A percentile compares a stretch with the other conserved stretches of the same genome.
phyloP scores from a whole-genome alignment of 1,139 yeast genomes.

The Chernovozyma aurita region DNA sequence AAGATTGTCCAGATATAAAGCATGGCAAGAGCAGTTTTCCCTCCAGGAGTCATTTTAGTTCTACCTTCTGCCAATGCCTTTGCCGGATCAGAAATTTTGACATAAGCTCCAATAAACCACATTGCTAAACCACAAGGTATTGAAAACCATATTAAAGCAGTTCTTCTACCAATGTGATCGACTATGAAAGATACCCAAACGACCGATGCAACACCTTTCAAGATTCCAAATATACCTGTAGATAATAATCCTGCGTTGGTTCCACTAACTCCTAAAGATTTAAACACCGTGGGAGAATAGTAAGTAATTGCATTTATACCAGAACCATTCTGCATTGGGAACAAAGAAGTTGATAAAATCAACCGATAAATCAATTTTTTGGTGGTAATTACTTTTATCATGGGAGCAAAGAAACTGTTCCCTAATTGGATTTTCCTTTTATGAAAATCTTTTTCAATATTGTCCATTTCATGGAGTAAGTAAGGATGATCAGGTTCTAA shows the following conservation, averaged over 20 bases:
- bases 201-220: slow-evolving; percentile 41
- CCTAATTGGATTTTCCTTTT: slow-evolving; percentile 18
- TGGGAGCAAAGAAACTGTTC: slow-evolving; percentile 24
- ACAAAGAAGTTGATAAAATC: slow-evolving; percentile 23
- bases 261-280: slow-evolving; percentile 27
- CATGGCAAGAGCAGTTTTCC: slow-evolving; percentile 45
- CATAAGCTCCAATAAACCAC: slow-evolving; percentile 48
- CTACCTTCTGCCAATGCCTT: slow-evolving; percentile 21
- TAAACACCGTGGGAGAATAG: slow-evolving; percentile 30
- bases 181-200: slow-evolving; percentile 43
- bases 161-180: slow-evolving; percentile 45
- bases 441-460: slow-evolving; percentile 19
- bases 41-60: slow-evolving; percentile 28
- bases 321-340: slow-evolving; percentile 30
- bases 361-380: slow-evolving; percentile 22
- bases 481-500: slow-evolving; percentile 22
- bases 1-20: slow-evolving; percentile 44
- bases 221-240: slow-evolving; percentile 56
- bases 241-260: slow-evolving; percentile 44
- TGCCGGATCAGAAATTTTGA: slow-evolving; percentile 37
- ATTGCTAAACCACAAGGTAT: slow-evolving; percentile 44
- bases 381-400: slow-evolving; percentile 18
- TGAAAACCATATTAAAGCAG: slow-evolving; percentile 38
- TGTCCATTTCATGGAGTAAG: slow-evolving; percentile 22
- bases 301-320: slow-evolving; percentile 34